Evolutionary conservation across 2,329 filamentous ascomycete genomes (phyloP), one percentile per base, ranked within the genome.

Genomic region (Parastagonospora nodorum): DNA sequence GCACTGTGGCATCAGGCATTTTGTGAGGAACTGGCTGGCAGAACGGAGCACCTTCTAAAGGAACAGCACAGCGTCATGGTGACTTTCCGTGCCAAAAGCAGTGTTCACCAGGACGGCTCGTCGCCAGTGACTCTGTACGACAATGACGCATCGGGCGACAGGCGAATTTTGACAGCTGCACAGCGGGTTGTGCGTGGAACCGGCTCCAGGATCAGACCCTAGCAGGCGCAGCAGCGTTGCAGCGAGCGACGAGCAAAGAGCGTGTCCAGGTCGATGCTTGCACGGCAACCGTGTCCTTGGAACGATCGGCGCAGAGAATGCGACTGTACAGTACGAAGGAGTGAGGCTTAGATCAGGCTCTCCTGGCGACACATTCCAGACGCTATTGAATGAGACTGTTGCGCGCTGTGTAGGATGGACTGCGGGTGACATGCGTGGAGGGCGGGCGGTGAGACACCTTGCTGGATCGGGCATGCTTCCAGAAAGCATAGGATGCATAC

Each of bases 211-310:
- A 50, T 45, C 28, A 14, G 38, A 59, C 54, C 57, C 63, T 46
- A 50, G 61, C 45, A 64, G 49, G 50, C 65, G 63, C 64, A 68
- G 63, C 47, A 51, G 43, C 37, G 50, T 60, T 31, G 56, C 58
- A 57, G 56, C 57, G 45, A 61, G 58, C 56, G 41, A 55, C 5
- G 19, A 24, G 58, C 56, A 38, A 55, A 3, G 19, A 24, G 19
- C 19, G 19, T 24, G 42, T 48, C 30, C 54, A 50, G 51, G 54
- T 51, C 56, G 58, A 58, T 44, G 59, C 55, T 55, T 67, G 57
- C 66, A 64, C 52, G 48, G 57, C 52, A 55, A 62, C 63, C 63
- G 60, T 62, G 63, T 55, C 50, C 53, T 50, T 67, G 64, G 64
- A 54, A 55, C 44, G 63, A 16, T 28, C 14, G 28, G 27, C 39